Conservation (phyloP, 2,329 filamentous ascomycete genomes). For the Scleromitrula shiraiana region DNA sequence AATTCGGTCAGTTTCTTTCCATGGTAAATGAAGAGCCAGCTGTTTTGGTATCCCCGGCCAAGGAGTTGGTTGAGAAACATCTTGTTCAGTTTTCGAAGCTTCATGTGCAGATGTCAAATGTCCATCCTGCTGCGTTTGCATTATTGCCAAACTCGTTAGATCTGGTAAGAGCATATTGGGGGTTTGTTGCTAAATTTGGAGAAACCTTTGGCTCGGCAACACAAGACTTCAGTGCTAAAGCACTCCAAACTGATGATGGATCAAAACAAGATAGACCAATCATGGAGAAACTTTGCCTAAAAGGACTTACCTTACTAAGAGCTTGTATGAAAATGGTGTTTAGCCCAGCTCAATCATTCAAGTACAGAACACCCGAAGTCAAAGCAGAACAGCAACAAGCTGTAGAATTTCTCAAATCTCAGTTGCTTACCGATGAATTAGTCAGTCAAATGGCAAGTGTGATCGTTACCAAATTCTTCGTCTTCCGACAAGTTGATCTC, state of each 20-base stretch:
- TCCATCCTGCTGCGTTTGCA: constrained; percentile 75
- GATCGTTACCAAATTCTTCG: constrained; percentile 80
- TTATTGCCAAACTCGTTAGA: constrained; percentile 71
- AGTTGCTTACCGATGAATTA: constrained; percentile 69
- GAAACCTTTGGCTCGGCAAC: constrained; percentile 53
- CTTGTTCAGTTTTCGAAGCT: constrained; percentile 86
- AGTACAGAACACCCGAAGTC: constrained; percentile 65
- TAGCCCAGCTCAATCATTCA: constrained; percentile 73
- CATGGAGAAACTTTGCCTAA: constrained; percentile 71
- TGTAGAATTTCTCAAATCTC: constrained; percentile 58
- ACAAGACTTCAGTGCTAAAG: constrained; percentile 35
- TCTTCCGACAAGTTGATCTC: constrained; percentile 77
- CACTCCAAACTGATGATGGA: constrained; percentile 38
- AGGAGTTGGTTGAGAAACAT: constrained; percentile 70
- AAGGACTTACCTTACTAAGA: constrained; percentile 73
- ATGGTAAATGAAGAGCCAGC: constrained; percentile 51
- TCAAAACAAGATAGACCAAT: constrained; percentile 50
- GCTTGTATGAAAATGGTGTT: constrained; percentile 82
- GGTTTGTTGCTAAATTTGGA: constrained; percentile 67
- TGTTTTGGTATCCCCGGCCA: constrained; percentile 42
- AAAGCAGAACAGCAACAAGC: constrained; percentile 70
- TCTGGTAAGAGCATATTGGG: constrained; percentile 80
- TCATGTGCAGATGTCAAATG: constrained; percentile 75
- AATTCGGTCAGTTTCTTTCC: constrained; percentile 68
- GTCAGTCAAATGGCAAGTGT: constrained; percentile 75